Percentiles rank a stretch among this genome's conserved stretches.
phyloP scores from a whole-genome alignment of 2,329 filamentous ascomycete species.

The Dothidotthia symphoricarpi region DNA sequence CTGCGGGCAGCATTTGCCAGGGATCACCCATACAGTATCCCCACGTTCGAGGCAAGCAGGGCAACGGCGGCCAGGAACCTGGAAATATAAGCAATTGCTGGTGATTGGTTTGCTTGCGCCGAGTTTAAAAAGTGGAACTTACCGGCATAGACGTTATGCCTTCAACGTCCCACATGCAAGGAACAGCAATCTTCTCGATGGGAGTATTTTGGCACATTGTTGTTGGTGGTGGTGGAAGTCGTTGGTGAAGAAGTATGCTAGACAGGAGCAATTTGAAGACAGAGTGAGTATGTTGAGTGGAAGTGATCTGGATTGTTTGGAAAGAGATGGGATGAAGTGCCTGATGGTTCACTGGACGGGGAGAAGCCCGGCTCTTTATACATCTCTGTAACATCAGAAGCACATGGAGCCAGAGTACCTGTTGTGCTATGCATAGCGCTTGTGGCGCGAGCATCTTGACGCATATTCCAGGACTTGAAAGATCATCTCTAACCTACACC shows the following conservation, averaged over 20 bases:
- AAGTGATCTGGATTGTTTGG: neutral
- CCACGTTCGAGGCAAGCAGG: constrained; percentile 42
- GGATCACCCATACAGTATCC: constrained; percentile 44
- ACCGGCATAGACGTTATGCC: constrained; percentile 39
- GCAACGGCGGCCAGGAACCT: constrained; percentile 44
- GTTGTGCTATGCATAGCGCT: constrained; percentile 11
- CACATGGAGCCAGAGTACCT: neutral
- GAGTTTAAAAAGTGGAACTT: constrained; percentile 5
- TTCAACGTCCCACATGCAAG: constrained; percentile 29
- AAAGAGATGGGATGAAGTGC: constrained; percentile 1
- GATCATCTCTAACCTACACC: constrained; percentile 10
- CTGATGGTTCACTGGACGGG: constrained; percentile 1
- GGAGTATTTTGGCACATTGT: constrained; percentile 30
- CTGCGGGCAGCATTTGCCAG: constrained; percentile 41
- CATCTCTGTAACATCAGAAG: constrained; percentile 1
- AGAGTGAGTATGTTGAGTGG: neutral
- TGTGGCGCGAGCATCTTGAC: constrained; percentile 16
- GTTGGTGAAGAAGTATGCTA: neutral
- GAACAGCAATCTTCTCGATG: constrained; percentile 25
- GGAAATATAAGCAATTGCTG: constrained; percentile 1
- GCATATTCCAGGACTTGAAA: constrained; percentile 13
- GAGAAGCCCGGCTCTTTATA: constrained; percentile 6
- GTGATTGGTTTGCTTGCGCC: too few species aligned
- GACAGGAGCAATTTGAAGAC: neutral
- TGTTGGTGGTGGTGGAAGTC: neutral